phyloP scores from a whole-genome alignment of 495 filamentous ascomycete species.

The Hyaloscypha bicolor region DNA sequence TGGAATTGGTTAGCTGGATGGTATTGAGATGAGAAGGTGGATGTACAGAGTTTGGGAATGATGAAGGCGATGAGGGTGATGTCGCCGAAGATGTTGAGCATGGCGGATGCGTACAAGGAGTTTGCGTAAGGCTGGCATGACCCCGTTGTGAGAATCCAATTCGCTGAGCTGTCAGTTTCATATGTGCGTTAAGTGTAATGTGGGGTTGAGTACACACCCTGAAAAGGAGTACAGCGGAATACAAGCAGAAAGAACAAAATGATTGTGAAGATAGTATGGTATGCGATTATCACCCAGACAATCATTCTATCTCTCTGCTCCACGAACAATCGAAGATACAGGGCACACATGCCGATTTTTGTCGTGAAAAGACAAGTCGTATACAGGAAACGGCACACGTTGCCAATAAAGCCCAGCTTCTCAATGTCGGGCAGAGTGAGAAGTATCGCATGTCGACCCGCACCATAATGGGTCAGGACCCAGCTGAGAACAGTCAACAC shows the following conservation, averaged over 20 bases:
- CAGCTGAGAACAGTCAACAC: no score
- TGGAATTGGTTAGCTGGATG: neutral
- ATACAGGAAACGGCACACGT: neutral
- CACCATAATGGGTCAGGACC: no score
- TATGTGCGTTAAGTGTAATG: neutral
- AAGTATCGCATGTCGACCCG: no score
- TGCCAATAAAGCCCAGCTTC: conserved; percentile 4
- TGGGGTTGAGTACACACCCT: neutral
- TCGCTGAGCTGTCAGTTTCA: neutral
- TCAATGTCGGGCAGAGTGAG: no score
- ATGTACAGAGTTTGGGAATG: neutral
- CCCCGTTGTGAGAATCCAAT: neutral
- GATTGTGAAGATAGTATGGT: neutral
- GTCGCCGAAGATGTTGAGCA: neutral
- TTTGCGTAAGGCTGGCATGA: neutral
- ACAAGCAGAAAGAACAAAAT: neutral
- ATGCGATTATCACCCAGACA: conserved; percentile 3
- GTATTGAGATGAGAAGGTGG: neutral
- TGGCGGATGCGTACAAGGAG: neutral
- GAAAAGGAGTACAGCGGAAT: neutral
- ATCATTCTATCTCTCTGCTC: conserved; percentile 6
- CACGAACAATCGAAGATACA: conserved; percentile 21
- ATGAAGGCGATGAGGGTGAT: neutral
- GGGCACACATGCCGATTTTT: conserved; percentile 16
- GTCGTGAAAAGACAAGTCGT: conserved; percentile 1